Evolutionary conservation across 73 alveolate genomes (phyloP).

Genomic region (Tetrahymena elliotti): DNA sequence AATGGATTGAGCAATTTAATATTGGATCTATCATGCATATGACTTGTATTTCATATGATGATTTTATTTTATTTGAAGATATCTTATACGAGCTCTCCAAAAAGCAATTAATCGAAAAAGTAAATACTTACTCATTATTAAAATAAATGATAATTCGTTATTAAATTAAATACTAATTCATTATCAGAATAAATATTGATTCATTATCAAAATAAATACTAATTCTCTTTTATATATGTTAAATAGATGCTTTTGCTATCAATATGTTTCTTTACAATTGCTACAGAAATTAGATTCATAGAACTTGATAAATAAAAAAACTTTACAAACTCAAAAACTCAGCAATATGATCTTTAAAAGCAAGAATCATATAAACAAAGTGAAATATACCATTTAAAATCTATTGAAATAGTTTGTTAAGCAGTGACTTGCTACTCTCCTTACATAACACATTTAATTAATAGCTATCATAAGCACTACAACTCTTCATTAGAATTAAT

Average conservation of each 20-base stretch:
- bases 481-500: slow-evolving; percentile 24
- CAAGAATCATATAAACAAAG: slow-evolving; percentile 28
- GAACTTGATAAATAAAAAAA: slow-evolving; percentile 30
- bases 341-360: not conserved
- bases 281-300: slow-evolving; percentile 36
- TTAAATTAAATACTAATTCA: no score
- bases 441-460: slow-evolving; percentile 25
- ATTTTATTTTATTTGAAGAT: slow-evolving; percentile 14
- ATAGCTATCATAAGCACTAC: slow-evolving; percentile 38
- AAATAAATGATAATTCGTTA: no score
- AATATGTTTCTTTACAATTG: slow-evolving; percentile 30
- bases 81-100: slow-evolving; percentile 30
- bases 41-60: slow-evolving; percentile 11
- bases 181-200: not conserved
- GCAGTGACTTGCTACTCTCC: slow-evolving; percentile 33
- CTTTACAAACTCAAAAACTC: not conserved
- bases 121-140: not conserved
- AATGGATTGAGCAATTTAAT: slow-evolving; percentile 34
- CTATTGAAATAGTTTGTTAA: slow-evolving; percentile 35
- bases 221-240: no score
- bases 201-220: not conserved
- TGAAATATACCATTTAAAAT: slow-evolving; percentile 34
- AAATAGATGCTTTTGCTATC: slow-evolving; percentile 7
- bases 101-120: slow-evolving; percentile 16
- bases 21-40: slow-evolving; percentile 41